phyloP scores from a whole-genome alignment of 208 protist genomes.

The Acanthamoeba triangularis region DNA sequence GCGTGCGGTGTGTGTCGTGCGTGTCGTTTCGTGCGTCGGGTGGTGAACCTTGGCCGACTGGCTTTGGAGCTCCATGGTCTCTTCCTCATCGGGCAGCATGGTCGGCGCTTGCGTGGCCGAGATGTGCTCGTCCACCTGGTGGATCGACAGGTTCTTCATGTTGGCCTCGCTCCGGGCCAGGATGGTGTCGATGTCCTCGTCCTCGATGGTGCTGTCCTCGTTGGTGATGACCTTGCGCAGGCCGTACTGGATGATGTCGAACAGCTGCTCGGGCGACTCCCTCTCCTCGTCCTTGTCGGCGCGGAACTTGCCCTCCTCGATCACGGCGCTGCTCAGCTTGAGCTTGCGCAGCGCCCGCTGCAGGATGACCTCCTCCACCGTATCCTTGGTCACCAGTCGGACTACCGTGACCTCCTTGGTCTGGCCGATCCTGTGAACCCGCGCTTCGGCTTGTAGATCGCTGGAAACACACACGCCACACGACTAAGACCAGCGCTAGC shows the following conservation, averaged over 20 bases:
- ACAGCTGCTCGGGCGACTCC: slow-evolving; percentile 60
- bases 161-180: slow-evolving; percentile 33
- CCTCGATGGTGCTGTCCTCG: slow-evolving; percentile 1
- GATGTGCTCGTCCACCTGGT: slow-evolving; percentile 9
- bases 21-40: neutral
- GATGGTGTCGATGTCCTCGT: slow-evolving; percentile 52
- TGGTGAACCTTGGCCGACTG: neutral
- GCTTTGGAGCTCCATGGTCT: neutral
- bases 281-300: neutral
- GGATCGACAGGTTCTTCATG: slow-evolving; percentile 40
- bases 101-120: slow-evolving; percentile 22
- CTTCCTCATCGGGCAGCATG: neutral
- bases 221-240: slow-evolving; percentile 13
- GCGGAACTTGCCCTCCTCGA: slow-evolving; percentile 59
- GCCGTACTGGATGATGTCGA: slow-evolving; percentile 66
- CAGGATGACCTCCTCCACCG: slow-evolving; percentile 57
- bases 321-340: slow-evolving; percentile 37
- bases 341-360: slow-evolving; percentile 51
- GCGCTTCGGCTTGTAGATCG: slow-evolving; percentile 56
- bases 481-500: neutral
- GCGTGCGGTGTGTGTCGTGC: neutral
- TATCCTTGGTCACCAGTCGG: slow-evolving; percentile 56
- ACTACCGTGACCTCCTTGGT: slow-evolving; percentile 69
- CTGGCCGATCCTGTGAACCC: slow-evolving; percentile 57
- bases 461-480: neutral